Evolutionary conservation across 768 basidiomycete species (phyloP), one percentile per base, ranked within the genome.

Genomic region (Leucocoprinus sp.): DNA sequence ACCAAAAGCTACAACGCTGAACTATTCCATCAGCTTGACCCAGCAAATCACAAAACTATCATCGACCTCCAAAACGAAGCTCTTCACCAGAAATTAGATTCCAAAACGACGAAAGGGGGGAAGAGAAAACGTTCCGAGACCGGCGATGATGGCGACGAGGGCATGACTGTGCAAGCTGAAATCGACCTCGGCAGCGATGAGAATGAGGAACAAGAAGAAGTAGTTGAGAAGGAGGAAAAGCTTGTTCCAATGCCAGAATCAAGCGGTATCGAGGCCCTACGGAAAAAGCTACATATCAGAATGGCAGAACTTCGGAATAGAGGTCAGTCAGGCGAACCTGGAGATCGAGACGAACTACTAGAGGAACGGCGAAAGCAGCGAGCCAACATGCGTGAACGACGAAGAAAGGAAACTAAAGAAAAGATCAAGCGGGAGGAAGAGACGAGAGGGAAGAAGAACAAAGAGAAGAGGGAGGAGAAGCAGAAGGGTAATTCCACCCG

Each of bases 371-470:
- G 92, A 50, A 63, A 64, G 54, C 81, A 88, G 56, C 70, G 91
- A 4, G 93, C 84, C 0, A 78, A 82, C 26, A 71, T 96, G 72
- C 73, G 93, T 17, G 93, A 97, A 63, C 75, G 80, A 47, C 68
- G 95, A 54, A 66, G 93, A 57, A 87, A 84, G 57, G 85, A 88
- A 67, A 88, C 87, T 6, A 84, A 74, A 58, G 92, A 93, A 64
- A 85, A 88, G 64, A 86, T 81, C 49, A 65, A 69, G 54, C 71
- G 69, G 12, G 82, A 85, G 58, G 70, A 78, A 49, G 86, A 84
- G 57, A 57, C 60, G 42, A 74, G 60, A 67, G 67, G 7, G 72
- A 72, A 69, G 40, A 58, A 62, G 48, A 63, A 65, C 21, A 62
- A 60, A 31, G 62, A 62, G 39, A 59, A 57, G 39, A 64, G 50